Conservation (phyloP, 1,284 basidiomycete genomes). For the Pseudozyma thailandica region DNA sequence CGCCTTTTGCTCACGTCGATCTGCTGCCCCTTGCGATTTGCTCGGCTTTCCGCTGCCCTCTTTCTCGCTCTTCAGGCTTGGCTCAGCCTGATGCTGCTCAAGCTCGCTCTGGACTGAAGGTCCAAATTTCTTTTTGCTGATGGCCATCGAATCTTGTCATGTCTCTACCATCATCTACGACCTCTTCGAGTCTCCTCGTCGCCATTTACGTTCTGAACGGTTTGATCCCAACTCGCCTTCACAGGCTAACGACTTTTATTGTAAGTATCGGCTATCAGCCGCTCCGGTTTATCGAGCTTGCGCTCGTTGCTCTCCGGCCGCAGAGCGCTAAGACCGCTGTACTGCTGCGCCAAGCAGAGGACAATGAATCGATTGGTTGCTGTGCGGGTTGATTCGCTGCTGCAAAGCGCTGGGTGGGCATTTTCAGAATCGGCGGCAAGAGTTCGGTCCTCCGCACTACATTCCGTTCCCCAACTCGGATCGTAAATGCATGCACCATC, state of each 20-base stretch:
- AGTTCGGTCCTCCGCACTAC: constrained; percentile 3
- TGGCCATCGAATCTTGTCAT: too few relatives aligned
- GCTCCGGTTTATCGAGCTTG: not conserved
- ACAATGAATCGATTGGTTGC: constrained; percentile 1
- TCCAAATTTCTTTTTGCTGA: too few relatives aligned
- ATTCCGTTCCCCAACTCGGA: constrained; percentile 11
- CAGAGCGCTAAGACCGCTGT: constrained; percentile 11
- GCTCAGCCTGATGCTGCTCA: not conserved
- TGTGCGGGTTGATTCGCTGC: too few relatives aligned
- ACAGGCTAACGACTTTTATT: constrained; percentile 44
- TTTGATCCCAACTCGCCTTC: constrained; percentile 25
- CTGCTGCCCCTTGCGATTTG: not conserved
- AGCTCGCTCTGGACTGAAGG: not conserved
- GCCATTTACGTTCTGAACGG: constrained; percentile 8
- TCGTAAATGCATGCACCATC: constrained; percentile 15
- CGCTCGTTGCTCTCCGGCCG: constrained; percentile 5
- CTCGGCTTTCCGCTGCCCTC: not conserved
- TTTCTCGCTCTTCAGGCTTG: not conserved
- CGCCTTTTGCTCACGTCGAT: not conserved
- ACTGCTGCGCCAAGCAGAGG: not conserved
- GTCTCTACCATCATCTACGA: constrained; percentile 31
- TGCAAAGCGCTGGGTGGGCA: not conserved
- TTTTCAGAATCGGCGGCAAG: not conserved
- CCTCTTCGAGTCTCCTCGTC: constrained; percentile 22
- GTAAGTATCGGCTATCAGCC: constrained; percentile 24